Conservation (phyloP, 2,329 filamentous ascomycete species). For the Raffaelea deltoideospora region DNA sequence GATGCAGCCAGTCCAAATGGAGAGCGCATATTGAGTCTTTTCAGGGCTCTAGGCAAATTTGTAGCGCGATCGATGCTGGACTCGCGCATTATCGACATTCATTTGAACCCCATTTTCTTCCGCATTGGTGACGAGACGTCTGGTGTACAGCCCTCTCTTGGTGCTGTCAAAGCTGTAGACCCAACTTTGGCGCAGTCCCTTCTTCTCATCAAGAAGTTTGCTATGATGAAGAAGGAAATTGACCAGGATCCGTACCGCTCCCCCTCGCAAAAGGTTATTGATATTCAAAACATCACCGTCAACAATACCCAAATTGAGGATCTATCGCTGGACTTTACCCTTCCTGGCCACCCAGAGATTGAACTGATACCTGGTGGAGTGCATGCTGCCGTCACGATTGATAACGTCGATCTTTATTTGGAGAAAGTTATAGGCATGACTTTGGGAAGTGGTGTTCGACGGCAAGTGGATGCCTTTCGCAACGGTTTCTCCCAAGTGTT, state of each 20-base stretch:
- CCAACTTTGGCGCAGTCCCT: slow-evolving; percentile 73
- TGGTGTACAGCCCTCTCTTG: slow-evolving; percentile 65
- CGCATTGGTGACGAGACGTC: slow-evolving; percentile 62
- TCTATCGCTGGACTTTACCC: slow-evolving; percentile 80
- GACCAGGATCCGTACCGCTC: slow-evolving; percentile 55
- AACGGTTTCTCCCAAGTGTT: slow-evolving; percentile 90
- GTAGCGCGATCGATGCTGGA: slow-evolving; percentile 97
- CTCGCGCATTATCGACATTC: slow-evolving; percentile 92
- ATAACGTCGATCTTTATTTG: slow-evolving; percentile 82
- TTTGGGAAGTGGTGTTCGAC: slow-evolving; percentile 71
- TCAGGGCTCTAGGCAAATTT: slow-evolving; percentile 91
- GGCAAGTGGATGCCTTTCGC: slow-evolving; percentile 83
- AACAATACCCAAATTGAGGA: slow-evolving; percentile 73
- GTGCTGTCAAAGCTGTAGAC: slow-evolving; percentile 81
- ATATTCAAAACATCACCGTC: slow-evolving; percentile 54
- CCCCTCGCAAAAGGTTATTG: slow-evolving; percentile 53
- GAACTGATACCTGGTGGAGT: slow-evolving; percentile 65
- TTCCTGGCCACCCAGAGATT: slow-evolving; percentile 80
- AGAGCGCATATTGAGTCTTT: slow-evolving; percentile 76
- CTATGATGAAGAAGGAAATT: slow-evolving; percentile 62
- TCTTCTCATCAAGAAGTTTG: slow-evolving; percentile 76
- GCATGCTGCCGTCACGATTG: slow-evolving; percentile 63
- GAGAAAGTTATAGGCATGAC: slow-evolving; percentile 87
- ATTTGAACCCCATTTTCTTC: slow-evolving; percentile 97
- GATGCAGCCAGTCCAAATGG: slow-evolving; percentile 61